Base-by-base conservation (phyloP, 371 early-diverging fungal genomes). In the Neoconidiobolus thromboides region DNA sequence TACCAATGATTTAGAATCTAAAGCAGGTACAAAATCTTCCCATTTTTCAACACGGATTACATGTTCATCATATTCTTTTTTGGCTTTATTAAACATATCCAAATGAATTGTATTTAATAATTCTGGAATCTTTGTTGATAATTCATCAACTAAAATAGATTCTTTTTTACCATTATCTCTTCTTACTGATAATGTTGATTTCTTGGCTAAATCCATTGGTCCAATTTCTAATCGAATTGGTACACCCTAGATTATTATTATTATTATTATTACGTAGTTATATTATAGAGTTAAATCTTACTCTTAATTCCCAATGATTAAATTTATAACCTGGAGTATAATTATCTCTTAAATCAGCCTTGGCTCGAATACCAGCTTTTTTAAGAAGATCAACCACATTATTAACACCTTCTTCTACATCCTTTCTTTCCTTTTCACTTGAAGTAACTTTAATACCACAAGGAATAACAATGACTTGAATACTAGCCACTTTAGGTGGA, bases 281-380 rank as follows among this genome's bases (percentile, higher is more conserved):
- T 26, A 26, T 47, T 3, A 58, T 43, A 38, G 66, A 78, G 78
- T 52, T 82, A 70, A 26, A 26, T 26, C 26, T 26, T 26, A 26
- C 26, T 26, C 26, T 26, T 62, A 95, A 69, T 74, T 99, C 99
- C 99, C 99, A 99, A 79, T 99, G 96, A 78, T 96, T 99, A 82
- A 91, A 99, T 79, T 99, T 99, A 85, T 86, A 96, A 15, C 99
- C 99, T 61, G 96, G 92, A 55, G 94, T 90, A 78, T 92, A 87
- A 71, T 87, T 91, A 43, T 88, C 86, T 55, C 98, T 80, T 62
- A 83, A 64, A 71, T 99, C 99, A 41, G 87, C 70, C 74, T 93
- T 87, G 65, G 82, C 86, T 60, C 97, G 81, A 50, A 99, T 71
- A 48, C 92, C 94, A 40, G 74, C 79, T 65, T 76, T 77, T 70